Base-by-base conservation (phyloP, 805 yeast genomes). In the Saccharomycopsis lassenensis region DNA sequence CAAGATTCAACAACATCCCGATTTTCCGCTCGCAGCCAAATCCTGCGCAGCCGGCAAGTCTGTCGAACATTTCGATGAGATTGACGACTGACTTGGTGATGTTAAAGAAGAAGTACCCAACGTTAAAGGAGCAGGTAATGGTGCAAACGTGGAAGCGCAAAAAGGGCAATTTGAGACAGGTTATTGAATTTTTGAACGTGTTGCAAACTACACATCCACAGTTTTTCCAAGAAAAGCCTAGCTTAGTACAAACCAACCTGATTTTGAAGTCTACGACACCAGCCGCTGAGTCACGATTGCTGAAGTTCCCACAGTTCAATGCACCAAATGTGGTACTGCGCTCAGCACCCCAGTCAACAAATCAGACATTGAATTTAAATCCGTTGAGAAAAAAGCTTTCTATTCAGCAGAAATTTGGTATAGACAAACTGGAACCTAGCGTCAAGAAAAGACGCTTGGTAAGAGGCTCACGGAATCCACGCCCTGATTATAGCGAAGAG, bases 371-470 rank as follows among this genome's bases (percentile, higher is more conserved):
- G 3, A 43, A 43, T 15, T 19, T 35, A 5, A 41, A 40, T 31
- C 31, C 37, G 7, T 14, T 24, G 3, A 40, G 29, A 26, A 37
- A 31, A 27, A 34, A 19, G 11, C 29, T 39, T 5, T 25, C 41
- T 4, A 40, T 43, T 27, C 37, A 37, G 19, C 44, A 37, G 27
- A 40, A 37, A 24, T 43, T 43, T 22, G 41, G 41, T 16, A 37
- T 37, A n/a, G 35, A 40, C n/a, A 31, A 24, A 15, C 31, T 8
- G 14, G 19, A 23, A 17, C 41, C 41, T 8, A 30, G 37, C n/a
- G 45, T 48, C 7, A 63, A 59, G 47, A 60, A 52, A 41, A 54
- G 68, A 41, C 55, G 56, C 29, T 48, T 63, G 16, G 62, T 64
- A 2, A 57, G 65, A 41, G 70, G 62, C 3, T 55, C 63, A 12